Evolutionary conservation across 176 grass and related monocot species (phyloP), one percentile per base, ranked within the genome.

Genomic region (Urochloa ruziziensis): DNA sequence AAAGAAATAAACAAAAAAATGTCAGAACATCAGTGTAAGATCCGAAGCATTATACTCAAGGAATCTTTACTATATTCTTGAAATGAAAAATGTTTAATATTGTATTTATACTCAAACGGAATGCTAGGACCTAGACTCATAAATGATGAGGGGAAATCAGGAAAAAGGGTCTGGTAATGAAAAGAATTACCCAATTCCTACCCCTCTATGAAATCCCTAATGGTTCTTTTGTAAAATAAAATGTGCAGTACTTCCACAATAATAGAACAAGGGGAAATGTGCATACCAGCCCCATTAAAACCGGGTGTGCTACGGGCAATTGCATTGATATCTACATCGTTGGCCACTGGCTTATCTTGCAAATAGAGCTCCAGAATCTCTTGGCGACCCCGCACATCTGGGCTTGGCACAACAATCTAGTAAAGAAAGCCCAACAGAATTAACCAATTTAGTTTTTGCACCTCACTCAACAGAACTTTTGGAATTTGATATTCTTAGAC

Each of bases 291-390:
- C 47, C 97, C 97, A 87, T 92, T 99, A 82, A 99, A 96, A 43
- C 97, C 97, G 85, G 97, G 97, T 59, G 97, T 99, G 87, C 88
- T 87, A 70, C 93, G 93, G 70, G 97, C 97, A 74, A 99, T 92
- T 69, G 85, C 80, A 66, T 96, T 99, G 48, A 91, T 74, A 85
- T 99, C 90, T 71, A 99, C 84, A 91, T 99, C 97, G 78, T 62
- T 89, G 39, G 74, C 75, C 70, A 96, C 77, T 66, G 97, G 97
- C 54, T 99, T 99, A 58, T 99, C 93, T 89, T 99, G 89, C 84
- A 99, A 88, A 89, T 99, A 99, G 24, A 99, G 88, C 36, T 99
- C 93, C 37, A 99, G 81, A 89, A 99, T 99, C 80, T 99, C 97
- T 82, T 94, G 93, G 49, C 97, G 89, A 4, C 97, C 97, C 36